phyloP scores from a whole-genome alignment of 31 red algal species.

The Endocladia muricata region DNA sequence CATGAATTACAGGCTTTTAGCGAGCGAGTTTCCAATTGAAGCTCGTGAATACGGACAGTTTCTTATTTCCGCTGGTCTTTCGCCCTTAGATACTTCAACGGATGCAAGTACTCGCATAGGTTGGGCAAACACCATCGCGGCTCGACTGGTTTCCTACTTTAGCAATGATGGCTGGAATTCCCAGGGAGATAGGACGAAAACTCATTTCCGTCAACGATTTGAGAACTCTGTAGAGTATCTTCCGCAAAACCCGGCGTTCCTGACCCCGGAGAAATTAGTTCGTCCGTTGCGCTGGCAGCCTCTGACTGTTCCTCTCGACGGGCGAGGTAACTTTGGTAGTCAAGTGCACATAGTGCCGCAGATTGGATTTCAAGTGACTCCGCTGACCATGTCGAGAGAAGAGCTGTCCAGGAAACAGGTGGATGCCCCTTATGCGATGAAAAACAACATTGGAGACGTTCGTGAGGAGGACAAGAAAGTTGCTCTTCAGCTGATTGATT shows the following conservation, averaged over 20 bases:
- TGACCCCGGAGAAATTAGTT: not conserved
- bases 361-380: slow-evolving; percentile 19
- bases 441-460: not conserved
- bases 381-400: slow-evolving; percentile 19
- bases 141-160: slow-evolving; percentile 29
- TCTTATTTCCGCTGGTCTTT: slow-evolving; percentile 5
- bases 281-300: slow-evolving; percentile 39
- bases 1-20: slow-evolving; percentile 6
- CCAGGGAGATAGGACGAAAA: slow-evolving; percentile 20
- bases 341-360: slow-evolving; percentile 35
- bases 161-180: slow-evolving; percentile 35
- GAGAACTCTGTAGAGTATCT: slow-evolving; percentile 1
- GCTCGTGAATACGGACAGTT: not conserved
- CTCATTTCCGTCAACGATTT: slow-evolving; percentile 6
- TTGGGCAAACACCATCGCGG: slow-evolving; percentile 22
- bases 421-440: not conserved
- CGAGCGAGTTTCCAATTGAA: slow-evolving; percentile 28
- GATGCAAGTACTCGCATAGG: slow-evolving; percentile 3
- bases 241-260: slow-evolving; percentile 9
- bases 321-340: not conserved
- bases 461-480: slow-evolving; percentile 1
- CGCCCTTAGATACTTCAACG: slow-evolving; percentile 12
- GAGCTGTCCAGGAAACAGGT: slow-evolving; percentile 3
- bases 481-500: not conserved
- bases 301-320: slow-evolving; percentile 1